phyloP scores from a whole-genome alignment of 2,329 filamentous ascomycete genomes.

The Penicillium sp. region DNA sequence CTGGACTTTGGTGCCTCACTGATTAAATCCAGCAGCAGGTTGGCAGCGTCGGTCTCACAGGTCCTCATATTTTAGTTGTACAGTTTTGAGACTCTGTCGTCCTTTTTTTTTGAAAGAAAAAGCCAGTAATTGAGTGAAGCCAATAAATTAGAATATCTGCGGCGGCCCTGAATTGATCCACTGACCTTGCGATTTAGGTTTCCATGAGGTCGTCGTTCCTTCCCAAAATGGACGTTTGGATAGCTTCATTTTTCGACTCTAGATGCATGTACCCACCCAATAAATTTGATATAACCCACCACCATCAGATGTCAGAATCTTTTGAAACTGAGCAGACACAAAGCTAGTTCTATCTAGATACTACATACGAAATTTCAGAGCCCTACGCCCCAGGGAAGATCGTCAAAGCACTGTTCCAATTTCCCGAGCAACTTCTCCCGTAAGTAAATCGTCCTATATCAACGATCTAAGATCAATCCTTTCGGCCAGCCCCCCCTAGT shows the following conservation, averaged over 20 bases:
- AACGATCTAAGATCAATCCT: not conserved
- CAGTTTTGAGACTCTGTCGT: not conserved
- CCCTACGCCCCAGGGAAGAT: not conserved
- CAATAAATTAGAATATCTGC: not conserved
- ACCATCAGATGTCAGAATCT: not conserved
- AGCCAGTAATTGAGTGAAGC: not conserved
- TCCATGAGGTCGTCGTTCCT: not conserved
- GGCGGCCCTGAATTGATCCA: not conserved
- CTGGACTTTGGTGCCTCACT: too few relatives aligned
- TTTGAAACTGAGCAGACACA: accelerated
- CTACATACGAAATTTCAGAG: accelerated
- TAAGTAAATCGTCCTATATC: not conserved
- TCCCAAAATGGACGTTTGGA: not conserved
- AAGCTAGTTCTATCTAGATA: accelerated
- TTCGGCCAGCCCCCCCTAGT: not conserved
- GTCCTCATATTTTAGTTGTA: too few relatives aligned
- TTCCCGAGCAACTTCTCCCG: not conserved
- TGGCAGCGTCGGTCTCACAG: too few relatives aligned
- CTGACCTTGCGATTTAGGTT: not conserved
- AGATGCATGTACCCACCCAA: not conserved
- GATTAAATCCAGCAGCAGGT: too few relatives aligned
- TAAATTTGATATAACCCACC: not conserved
- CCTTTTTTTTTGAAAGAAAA: not conserved
- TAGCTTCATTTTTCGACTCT: not conserved
- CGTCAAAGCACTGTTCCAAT: not conserved